Evolutionary conservation across 179 eudicot genomes (phyloP).

Genomic region (Silene vulgaris): DNA sequence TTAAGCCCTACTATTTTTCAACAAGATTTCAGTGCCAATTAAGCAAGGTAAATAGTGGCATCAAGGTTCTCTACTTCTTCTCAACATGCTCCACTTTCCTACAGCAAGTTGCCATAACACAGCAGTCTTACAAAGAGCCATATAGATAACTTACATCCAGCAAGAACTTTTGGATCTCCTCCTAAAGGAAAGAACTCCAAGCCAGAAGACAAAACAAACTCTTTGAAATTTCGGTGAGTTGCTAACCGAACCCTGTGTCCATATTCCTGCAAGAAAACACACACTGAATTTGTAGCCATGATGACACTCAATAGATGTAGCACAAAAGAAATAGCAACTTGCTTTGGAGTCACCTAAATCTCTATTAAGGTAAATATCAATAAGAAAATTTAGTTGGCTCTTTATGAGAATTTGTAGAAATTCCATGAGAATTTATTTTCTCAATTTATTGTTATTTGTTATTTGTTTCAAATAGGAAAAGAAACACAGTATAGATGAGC

Average conservation of each 20-base stretch:
- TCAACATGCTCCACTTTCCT: too few species aligned
- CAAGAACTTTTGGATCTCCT: constrained; percentile 90
- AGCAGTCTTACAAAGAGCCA: constrained; percentile 10
- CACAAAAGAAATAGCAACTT: background rate
- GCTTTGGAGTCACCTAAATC: background rate
- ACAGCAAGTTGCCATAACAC: constrained; percentile 2
- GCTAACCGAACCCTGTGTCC: constrained; percentile 91
- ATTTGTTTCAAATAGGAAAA: too few species aligned
- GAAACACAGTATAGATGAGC: background rate
- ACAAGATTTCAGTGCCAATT: background rate
- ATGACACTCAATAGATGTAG: background rate
- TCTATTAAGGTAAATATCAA: background rate
- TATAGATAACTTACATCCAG: constrained; percentile 37
- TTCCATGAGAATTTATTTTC: background rate
- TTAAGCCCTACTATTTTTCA: background rate
- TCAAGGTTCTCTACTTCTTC: background rate
- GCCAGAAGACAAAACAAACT: constrained; percentile 73
- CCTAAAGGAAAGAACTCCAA: constrained; percentile 86
- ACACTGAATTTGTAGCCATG: constrained; percentile 1
- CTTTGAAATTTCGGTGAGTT: constrained; percentile 75
- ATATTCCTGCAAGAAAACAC: constrained; percentile 53
- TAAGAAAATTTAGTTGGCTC: background rate
- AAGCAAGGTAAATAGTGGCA: background rate
- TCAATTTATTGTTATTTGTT: background rate
- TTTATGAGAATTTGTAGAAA: background rate